These are phyloP conservation scores for Suillus americanus DNA, from an alignment of 768 basidiomycete species.

Conservation along the genomic window DNA sequence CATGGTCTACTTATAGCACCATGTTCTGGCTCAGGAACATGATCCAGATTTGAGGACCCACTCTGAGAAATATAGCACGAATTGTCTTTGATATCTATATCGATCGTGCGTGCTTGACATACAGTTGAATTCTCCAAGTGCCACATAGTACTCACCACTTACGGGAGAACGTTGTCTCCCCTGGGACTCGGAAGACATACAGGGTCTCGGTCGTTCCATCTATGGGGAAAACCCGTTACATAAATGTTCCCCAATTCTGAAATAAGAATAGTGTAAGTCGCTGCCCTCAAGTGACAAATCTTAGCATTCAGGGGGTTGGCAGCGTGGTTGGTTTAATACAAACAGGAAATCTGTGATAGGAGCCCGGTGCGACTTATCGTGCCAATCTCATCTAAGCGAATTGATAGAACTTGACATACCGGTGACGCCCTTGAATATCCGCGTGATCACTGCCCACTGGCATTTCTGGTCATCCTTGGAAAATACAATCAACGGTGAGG, in stretches of 20 bases:
- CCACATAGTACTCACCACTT: not conserved
- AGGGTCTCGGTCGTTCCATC: not conserved
- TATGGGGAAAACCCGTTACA: not conserved
- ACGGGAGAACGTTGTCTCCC: not conserved
- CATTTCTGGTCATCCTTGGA: not conserved
- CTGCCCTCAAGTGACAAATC: no score
- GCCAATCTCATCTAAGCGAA: conserved; percentile 32
- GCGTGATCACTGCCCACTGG: conserved; percentile 5
- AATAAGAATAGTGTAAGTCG: not conserved
- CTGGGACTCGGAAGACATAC: not conserved
- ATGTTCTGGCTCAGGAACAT: not conserved
- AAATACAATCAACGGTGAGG: not conserved
- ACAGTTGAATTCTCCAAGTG: not conserved
- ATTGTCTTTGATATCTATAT: not conserved
- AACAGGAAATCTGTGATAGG: not conserved
- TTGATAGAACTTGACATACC: conserved; percentile 18
- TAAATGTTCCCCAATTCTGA: not conserved
- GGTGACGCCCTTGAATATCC: conserved; percentile 9
- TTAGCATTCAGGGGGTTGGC: not conserved
- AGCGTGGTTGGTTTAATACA: not conserved
- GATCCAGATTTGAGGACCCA: not conserved
- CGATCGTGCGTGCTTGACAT: not conserved
- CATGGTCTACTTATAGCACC: not conserved
- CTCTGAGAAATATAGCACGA: not conserved
- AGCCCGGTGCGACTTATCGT: conserved; percentile 12